A percentile compares a stretch with the other conserved stretches of the same genome.
phyloP scores from a whole-genome alignment of 176 grass and related monocot species.

The Dactylis glomerata region DNA sequence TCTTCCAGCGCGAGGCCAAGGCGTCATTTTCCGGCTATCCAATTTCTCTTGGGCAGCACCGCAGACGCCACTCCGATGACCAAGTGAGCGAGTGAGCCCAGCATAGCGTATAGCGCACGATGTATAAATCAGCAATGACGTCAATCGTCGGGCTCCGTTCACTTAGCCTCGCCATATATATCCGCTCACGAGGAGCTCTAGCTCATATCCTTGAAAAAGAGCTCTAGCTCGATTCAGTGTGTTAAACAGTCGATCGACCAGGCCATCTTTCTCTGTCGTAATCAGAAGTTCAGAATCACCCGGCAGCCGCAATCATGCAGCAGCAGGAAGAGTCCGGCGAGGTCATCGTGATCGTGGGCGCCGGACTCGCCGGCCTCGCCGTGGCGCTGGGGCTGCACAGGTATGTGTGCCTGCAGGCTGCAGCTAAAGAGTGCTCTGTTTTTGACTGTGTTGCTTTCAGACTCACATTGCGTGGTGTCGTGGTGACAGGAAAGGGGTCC shows the following conservation, averaged over 20 bases:
- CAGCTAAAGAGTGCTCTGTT: background rate
- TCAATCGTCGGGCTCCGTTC: background rate
- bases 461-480: background rate
- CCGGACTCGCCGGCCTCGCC: constrained; percentile 46
- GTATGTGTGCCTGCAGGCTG: background rate
- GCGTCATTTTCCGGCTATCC: background rate
- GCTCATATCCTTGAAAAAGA: too few relatives aligned
- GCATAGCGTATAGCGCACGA: background rate
- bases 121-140: background rate
- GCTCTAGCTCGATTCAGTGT: too few relatives aligned
- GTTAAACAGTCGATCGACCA: too few relatives aligned
- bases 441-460: background rate
- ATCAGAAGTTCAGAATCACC: background rate
- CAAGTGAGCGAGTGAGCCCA: too few relatives aligned
- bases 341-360: constrained; percentile 56
- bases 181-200: background rate
- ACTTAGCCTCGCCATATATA: background rate
- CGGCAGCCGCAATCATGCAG: background rate
- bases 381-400: constrained; percentile 43
- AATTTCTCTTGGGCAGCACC: background rate
- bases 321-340: constrained; percentile 6
- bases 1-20: too few relatives aligned
- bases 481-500: constrained; percentile 53
- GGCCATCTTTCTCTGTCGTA: too few relatives aligned
- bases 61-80: background rate